phyloP scores from a whole-genome alignment of 2,329 filamentous ascomycete species.

The Penicillium polonicum region DNA sequence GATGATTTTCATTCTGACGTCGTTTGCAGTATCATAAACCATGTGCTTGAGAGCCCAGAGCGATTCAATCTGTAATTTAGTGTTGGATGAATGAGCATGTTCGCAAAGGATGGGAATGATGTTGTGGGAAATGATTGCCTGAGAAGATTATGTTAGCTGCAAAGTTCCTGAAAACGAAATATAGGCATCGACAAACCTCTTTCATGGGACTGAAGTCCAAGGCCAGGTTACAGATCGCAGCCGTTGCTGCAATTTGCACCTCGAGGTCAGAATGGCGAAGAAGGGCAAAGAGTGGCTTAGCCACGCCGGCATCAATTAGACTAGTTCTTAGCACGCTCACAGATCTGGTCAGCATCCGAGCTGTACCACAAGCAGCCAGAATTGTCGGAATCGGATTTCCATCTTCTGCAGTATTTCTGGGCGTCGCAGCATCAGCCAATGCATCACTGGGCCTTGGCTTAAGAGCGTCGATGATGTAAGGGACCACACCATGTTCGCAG shows the following conservation, averaged over 20 bases:
- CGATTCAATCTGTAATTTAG: conserved; percentile 77
- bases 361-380: conserved; percentile 78
- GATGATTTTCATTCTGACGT: conserved; percentile 73
- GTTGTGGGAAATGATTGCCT: conserved; percentile 71
- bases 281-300: conserved; percentile 72
- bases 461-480: conserved; percentile 81
- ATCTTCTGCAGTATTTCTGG: conserved; percentile 51
- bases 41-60: conserved; percentile 94
- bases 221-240: conserved; percentile 79
- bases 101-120: conserved; percentile 76
- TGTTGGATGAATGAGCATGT: conserved; percentile 77
- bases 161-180: neutral
- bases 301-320: conserved; percentile 80
- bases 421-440: conserved; percentile 27
- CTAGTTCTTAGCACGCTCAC: conserved; percentile 81
- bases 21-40: conserved; percentile 67
- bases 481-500: conserved; percentile 75
- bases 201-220: conserved; percentile 89
- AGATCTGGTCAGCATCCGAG: conserved; percentile 79
- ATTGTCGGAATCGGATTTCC: conserved; percentile 79
- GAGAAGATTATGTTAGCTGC: conserved; percentile 15
- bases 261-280: conserved; percentile 72
- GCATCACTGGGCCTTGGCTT: conserved; percentile 51
- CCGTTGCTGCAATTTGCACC: conserved; percentile 81
- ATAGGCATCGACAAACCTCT: conserved; percentile 59